Evolutionary conservation across 495 filamentous ascomycete genomes (phyloP).

Genomic region (Lasiosphaeria miniovina): DNA sequence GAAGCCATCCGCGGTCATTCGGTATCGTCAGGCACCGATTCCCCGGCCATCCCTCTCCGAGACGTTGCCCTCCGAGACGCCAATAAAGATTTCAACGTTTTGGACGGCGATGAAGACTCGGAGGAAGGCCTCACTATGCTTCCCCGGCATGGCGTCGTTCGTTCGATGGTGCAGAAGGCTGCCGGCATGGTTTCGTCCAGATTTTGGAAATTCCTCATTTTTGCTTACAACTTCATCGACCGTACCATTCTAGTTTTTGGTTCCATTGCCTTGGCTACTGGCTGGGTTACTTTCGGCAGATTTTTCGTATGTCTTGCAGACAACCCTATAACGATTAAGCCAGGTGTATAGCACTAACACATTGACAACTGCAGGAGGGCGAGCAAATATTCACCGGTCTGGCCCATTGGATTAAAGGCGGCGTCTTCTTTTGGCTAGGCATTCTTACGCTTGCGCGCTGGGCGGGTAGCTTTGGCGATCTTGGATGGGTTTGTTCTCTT

Average conservation of each 20-base stretch:
- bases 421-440: slow-evolving; percentile 97
- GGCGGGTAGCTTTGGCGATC: slow-evolving; percentile 84
- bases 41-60: slow-evolving; percentile 50
- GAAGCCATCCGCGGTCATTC: slow-evolving; percentile 65
- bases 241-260: slow-evolving; percentile 50
- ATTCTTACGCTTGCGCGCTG: slow-evolving; percentile 84
- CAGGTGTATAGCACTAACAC: neutral
- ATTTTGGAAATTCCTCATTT: slow-evolving; percentile 40
- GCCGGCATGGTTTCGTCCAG: slow-evolving; percentile 39
- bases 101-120: slow-evolving; percentile 38
- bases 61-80: slow-evolving; percentile 48
- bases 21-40: slow-evolving; percentile 54
- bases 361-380: slow-evolving; percentile 21
- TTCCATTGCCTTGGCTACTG: slow-evolving; percentile 57
- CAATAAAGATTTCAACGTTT: slow-evolving; percentile 46
- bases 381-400: slow-evolving; percentile 63
- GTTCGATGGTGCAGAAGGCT: slow-evolving; percentile 29
- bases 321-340: slow-evolving; percentile 21
- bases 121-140: slow-evolving; percentile 25
- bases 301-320: slow-evolving; percentile 56
- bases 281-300: slow-evolving; percentile 56
- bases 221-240: slow-evolving; percentile 43
- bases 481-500: slow-evolving; percentile 68
- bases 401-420: slow-evolving; percentile 93
- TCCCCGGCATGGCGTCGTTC: slow-evolving; percentile 13